Evolutionary conservation across 805 yeast species (phyloP), one percentile per base, ranked within the genome.

Genomic region (Komagataella populi): DNA sequence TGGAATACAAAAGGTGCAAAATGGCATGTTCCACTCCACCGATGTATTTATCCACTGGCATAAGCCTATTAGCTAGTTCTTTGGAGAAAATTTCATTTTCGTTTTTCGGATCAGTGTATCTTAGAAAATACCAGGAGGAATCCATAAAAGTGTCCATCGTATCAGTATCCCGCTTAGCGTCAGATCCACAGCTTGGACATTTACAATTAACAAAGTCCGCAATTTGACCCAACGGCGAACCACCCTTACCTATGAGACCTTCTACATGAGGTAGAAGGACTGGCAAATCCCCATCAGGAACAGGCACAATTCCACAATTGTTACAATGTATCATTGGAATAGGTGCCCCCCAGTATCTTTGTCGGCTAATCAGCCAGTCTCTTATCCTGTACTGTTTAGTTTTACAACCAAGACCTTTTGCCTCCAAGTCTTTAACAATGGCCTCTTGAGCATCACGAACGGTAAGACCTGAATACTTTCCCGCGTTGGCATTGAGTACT

Each of bases 71-170:
- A 0, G 83, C 87, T 20, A 63, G 64, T 8, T 72, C 72, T 53
- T 63, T 66, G 24, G 60, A 67, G 59, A 91, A 88, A 1, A 87
- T 85, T 45, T 61, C 56, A 0, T 58, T 48, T 0, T 59, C 54
- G 63, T 93, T 91, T 36, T 79, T 67, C 0, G 95, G 71, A 63
- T 93, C 98, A 2, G 83, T 66, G 59, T 79, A 90, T 53, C 99
- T 76, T 69, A 93, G 83, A 64, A 77, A 87, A 65, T 93, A 93
- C 99, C 99, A 93, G 3, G 97, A 89, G 16, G 96, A 86, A 66
- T 93, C 99, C 80, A 93, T 91, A 61, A 93, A 93, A 0, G 99
- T 93, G 62, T 93, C 99, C 99, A 93, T 91, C 0, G 99, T 93
- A 61, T 93, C 99, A 0, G 98, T 87, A 56, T 93, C 99, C 59